Base-by-base conservation (phyloP, 768 basidiomycete species). In the Kwoniella dejecticola region DNA sequence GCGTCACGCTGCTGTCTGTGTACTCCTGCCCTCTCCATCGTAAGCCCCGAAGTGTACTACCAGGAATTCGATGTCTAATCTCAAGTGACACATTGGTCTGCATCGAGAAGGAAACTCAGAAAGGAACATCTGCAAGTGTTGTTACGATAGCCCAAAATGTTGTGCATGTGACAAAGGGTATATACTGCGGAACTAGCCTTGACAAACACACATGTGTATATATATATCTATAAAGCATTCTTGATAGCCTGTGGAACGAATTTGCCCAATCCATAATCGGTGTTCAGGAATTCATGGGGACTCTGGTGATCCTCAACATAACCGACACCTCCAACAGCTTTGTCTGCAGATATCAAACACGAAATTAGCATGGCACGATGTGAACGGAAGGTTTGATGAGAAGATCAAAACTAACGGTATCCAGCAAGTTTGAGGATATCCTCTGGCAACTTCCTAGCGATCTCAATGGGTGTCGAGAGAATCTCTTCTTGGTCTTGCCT, bases 371-470 rank as follows among this genome's bases (percentile, higher is more conserved):
- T 7, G 21, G 26, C 12, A 17, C 2, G 1, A n/a, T 10, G 21
- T 21, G 27, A 33, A 21, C 7, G 49, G n/a, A 15, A 11, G 30
- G 12, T 15, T 52, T 12, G 24, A 11, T 13, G 11, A 8, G 46
- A 29, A 7, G 15, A n/a, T n/a, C n/a, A n/a, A n/a, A n/a, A 62
- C 61, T 49, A 30, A 62, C 61, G 50, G 31, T 56, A 62, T 27
- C 61, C 61, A 15, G 52, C 40, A 44, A 62, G 53, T 46, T 57
- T 56, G 21, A 62, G 55, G 27, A 62, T 62, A 55, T 62, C 61
- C 8, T 62, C 46, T 11, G 61, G 61, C 6, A 62, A 29, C 6
- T 15, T 56, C 21, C 48, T 21, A 11, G 55, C 61, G 19, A 57
- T 62, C 38, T 57, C 49, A 19, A 56, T 19, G 2, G 61, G 61